Base-by-base conservation (phyloP, 78 protist genomes). In the Parvularia atlantis region DNA sequence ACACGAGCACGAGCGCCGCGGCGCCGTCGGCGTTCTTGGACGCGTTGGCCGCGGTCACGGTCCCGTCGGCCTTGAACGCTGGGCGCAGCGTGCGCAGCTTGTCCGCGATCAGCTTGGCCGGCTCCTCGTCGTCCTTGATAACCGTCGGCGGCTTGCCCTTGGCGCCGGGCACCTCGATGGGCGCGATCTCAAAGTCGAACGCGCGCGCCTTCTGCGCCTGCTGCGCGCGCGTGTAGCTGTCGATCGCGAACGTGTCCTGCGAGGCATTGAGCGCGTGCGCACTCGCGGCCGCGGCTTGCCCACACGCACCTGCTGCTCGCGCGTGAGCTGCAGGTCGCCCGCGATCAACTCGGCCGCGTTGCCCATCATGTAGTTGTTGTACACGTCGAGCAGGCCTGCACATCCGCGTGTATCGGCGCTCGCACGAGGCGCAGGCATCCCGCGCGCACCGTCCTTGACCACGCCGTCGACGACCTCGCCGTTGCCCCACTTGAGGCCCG, bases 11-110 rank as follows among this genome's bases (percentile, higher is more conserved):
- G n/a, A 96, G 31, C 0, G 95, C 87, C 0, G 96, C 84, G 9
- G 97, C 99, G 40, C 99, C 99, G 82, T 96, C 99, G 69, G 77
- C 81, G 11, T 94, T 35, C 26, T 83, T 66, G n/a, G 90, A 81
- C 0, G 97, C 83, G 56, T 96, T 96, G 30, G 89, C 98, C 2
- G 99, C 96, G 7, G 99, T 96, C 37, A 92, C 62, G 0, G 91
- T 82, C 48, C 96, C 95, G n/a, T 26, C 75, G 16, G 3, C 19
- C 66, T 60, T 5, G 44, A 60, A 60, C n/a, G 17, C 66, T 5
- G 77, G 41, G 16, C 53, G 63, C 33, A 43, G 68, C 28, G 56
- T 6, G 22, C 73, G 44, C 43, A 73, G 1, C 39, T 17, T 6
- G 77, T 62, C 77, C 9, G 14, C 1, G 37, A 3, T 35, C 33